A percentile compares a stretch with the other conserved stretches of the same genome.
phyloP scores from a whole-genome alignment of 768 basidiomycete species.

The Lactifluus hygrophoroides region DNA sequence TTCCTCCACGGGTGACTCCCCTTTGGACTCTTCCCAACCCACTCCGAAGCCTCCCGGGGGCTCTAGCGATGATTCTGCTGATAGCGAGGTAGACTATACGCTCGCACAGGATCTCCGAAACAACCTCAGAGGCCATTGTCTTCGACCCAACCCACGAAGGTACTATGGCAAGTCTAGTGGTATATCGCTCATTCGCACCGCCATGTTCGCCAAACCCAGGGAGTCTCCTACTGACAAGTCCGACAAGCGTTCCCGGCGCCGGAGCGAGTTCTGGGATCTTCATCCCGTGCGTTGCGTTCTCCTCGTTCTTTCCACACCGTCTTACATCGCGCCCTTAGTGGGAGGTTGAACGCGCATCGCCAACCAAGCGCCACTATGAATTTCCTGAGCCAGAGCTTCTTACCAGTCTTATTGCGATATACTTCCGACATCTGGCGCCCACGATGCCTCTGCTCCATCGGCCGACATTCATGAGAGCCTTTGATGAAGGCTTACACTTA shows the following conservation, averaged over 20 bases:
- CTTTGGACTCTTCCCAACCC: not conserved
- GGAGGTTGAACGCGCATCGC: constrained; percentile 9
- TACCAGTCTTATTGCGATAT: constrained; percentile 3
- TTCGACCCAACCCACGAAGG: constrained; percentile 5
- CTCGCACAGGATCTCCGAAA: not conserved
- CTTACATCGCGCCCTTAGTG: constrained; percentile 3
- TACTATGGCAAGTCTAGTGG: constrained; percentile 21
- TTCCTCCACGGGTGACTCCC: not conserved
- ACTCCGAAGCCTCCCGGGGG: not conserved
- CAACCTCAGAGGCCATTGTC: not conserved
- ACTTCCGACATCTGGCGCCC: constrained; percentile 3
- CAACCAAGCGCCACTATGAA: not conserved
- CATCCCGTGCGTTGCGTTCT: constrained; percentile 7
- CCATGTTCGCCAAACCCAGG: constrained; percentile 10
- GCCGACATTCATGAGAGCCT: constrained; percentile 11
- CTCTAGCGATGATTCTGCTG: not conserved
- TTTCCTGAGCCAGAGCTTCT: constrained; percentile 20
- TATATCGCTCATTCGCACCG: constrained; percentile 7
- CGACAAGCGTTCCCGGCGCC: not conserved
- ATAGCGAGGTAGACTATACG: not conserved
- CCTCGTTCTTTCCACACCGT: not conserved
- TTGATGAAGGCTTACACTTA: constrained; percentile 9
- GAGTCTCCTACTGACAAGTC: not conserved
- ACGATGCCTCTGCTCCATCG: constrained; percentile 18
- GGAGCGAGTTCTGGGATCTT: constrained; percentile 13